Evolutionary conservation across 345 rosid genomes (phyloP).

Genomic region (Acer negundo): DNA sequence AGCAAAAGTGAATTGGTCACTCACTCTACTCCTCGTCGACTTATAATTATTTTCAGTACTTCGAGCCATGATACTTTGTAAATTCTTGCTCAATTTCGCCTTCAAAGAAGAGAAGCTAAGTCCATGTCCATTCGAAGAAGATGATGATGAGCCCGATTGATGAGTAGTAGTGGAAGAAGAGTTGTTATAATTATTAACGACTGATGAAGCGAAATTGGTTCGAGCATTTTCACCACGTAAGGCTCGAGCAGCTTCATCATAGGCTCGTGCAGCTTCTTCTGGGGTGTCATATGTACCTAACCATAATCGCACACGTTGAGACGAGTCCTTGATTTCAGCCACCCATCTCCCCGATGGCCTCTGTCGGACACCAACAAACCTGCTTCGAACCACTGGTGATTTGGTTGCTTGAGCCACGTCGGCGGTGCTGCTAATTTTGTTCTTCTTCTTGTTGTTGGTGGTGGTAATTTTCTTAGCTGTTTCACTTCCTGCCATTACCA

Average conservation of each 20-base stretch:
- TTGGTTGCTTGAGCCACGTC: constrained; percentile 25
- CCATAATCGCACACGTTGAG: constrained; percentile 68
- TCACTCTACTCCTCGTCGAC: constrained; percentile 58
- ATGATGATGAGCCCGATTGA: constrained; percentile 19
- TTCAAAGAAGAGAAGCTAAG: constrained; percentile 61
- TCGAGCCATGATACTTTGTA: constrained; percentile 60
- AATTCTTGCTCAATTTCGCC: constrained; percentile 66
- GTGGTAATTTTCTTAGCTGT: constrained; percentile 21
- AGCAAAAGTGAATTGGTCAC: constrained; percentile 69
- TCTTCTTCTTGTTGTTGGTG: neutral
- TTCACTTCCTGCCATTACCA: constrained; percentile 42
- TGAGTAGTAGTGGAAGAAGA: neutral
- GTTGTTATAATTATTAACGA: constrained; percentile 1
- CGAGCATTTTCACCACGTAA: constrained; percentile 69
- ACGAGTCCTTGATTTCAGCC: constrained; percentile 74
- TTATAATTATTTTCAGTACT: constrained; percentile 39
- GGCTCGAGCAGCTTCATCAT: constrained; percentile 76
- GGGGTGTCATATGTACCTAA: constrained; percentile 72
- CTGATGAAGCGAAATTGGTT: constrained; percentile 47
- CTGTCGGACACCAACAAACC: constrained; percentile 68
- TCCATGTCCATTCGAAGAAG: constrained; percentile 23
- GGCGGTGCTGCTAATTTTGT: neutral
- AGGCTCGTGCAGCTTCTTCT: constrained; percentile 72
- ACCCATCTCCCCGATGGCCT: constrained; percentile 82
- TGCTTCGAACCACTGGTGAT: constrained; percentile 34